Percentiles rank a stretch among this genome's conserved stretches.
Conservation (phyloP, 1,139 yeast genomes). For the Lodderomyces beijingensis region DNA sequence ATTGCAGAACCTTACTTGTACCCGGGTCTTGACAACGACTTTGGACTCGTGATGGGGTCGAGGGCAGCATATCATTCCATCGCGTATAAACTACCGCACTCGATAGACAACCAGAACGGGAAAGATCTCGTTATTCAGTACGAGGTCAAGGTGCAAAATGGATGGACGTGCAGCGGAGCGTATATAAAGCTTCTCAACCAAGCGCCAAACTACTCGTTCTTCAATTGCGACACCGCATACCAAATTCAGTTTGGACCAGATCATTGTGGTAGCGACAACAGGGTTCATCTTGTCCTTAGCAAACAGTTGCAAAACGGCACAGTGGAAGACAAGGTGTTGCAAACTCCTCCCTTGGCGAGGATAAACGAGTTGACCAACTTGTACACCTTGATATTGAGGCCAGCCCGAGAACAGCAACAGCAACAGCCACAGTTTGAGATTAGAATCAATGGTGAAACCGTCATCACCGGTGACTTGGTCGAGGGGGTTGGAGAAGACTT, state of each 20-base stretch:
- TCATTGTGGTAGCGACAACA: conserved; percentile 75
- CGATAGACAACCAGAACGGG: conserved; percentile 48
- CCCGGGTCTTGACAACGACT: conserved; percentile 60
- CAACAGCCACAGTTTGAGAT: conserved; percentile 69
- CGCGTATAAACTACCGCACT: conserved; percentile 50
- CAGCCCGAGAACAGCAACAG: too few relatives aligned
- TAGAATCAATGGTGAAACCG: conserved; percentile 74
- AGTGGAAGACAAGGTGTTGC: conserved; percentile 65
- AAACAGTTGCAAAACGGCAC: conserved; percentile 52
- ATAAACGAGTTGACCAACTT: conserved; percentile 54
- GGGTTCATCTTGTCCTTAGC: conserved; percentile 70
- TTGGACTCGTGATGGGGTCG: conserved; percentile 70
- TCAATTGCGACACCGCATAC: conserved; percentile 54
- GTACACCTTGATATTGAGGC: conserved; percentile 70
- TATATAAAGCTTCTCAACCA: conserved; percentile 68
- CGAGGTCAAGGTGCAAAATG: conserved; percentile 79
- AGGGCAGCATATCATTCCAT: conserved; percentile 82
- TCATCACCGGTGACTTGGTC: conserved; percentile 62
- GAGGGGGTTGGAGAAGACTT: conserved; percentile 36
- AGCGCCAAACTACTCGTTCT: conserved; percentile 19
- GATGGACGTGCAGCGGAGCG: conserved; percentile 82
- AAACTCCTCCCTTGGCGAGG: conserved; percentile 64
- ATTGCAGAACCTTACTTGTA: conserved; percentile 50
- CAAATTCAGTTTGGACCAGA: conserved; percentile 96
- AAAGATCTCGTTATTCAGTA: conserved; percentile 79